Conservation (phyloP, 306 rosid species). For the Cicer judaicum region DNA sequence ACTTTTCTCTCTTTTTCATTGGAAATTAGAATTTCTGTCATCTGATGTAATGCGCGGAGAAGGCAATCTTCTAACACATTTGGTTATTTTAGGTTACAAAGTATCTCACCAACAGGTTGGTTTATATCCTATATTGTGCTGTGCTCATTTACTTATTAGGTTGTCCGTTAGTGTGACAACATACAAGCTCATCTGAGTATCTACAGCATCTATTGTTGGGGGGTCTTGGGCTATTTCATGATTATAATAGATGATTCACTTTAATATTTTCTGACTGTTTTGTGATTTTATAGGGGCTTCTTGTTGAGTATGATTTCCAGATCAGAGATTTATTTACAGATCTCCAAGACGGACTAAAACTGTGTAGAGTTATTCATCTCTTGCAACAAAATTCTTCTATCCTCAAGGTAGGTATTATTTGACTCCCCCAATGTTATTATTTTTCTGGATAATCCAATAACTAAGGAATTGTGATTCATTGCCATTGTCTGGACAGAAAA, state of each 20-base stretch:
- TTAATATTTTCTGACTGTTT: slow-evolving; percentile 30
- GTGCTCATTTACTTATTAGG: slow-evolving; percentile 30
- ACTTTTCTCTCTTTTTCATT: slow-evolving; percentile 55
- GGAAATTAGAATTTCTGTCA: slow-evolving; percentile 75
- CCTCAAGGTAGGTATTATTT: slow-evolving; percentile 72
- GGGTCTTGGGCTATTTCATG: slow-evolving; percentile 13
- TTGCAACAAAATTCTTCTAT: slow-evolving; percentile 77
- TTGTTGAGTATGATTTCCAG: slow-evolving; percentile 77
- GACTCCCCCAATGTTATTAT: neutral
- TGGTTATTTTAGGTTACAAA: slow-evolving; percentile 76
- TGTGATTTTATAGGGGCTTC: slow-evolving; percentile 65
- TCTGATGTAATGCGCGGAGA: slow-evolving; percentile 92
- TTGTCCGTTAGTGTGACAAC: slow-evolving; percentile 4
- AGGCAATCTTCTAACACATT: slow-evolving; percentile 85
- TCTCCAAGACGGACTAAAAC: slow-evolving; percentile 85
- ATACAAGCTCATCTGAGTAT: neutral
- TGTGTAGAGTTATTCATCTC: slow-evolving; percentile 87
- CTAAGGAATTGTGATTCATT: slow-evolving; percentile 47
- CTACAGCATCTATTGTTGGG: neutral
- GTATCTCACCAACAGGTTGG: slow-evolving; percentile 80
- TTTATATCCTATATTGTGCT: slow-evolving; percentile 36
- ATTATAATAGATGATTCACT: neutral
- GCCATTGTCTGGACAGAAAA: slow-evolving; percentile 69
- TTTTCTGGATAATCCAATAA: slow-evolving; percentile 8
- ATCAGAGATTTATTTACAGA: slow-evolving; percentile 78